These are phyloP conservation scores for Gilbertella persicaria DNA, from an alignment of 371 early-diverging fungal species.

Conservation along the genomic window DNA sequence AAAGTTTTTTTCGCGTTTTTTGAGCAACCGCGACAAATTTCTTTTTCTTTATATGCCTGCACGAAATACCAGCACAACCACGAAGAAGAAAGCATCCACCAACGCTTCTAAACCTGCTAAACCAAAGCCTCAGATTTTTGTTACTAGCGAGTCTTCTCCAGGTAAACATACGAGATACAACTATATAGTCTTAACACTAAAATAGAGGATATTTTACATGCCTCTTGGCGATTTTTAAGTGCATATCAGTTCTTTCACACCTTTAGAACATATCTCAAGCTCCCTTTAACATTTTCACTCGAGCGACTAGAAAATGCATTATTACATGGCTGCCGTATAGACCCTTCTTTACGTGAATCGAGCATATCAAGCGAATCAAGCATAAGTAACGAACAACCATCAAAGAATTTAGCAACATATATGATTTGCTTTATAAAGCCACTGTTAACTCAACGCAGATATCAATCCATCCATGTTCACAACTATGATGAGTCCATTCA, in stretches of 20 bases:
- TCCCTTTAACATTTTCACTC: constrained; percentile 6
- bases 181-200: too few relatives aligned
- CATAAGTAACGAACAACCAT: neutral
- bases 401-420: neutral
- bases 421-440: constrained; percentile 6
- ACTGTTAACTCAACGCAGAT: constrained; percentile 1
- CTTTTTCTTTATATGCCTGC: too few relatives aligned
- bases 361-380: neutral
- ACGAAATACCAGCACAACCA: too few relatives aligned
- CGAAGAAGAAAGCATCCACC: too few relatives aligned
- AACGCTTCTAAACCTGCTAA: too few relatives aligned
- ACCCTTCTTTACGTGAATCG: neutral
- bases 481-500: constrained; percentile 11
- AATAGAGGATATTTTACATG: constrained; percentile 24
- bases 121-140: too few relatives aligned
- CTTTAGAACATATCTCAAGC: constrained; percentile 11
- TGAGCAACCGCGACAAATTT: too few relatives aligned
- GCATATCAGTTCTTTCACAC: constrained; percentile 19
- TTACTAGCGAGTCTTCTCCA: too few relatives aligned
- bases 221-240: constrained; percentile 28
- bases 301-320: constrained; percentile 17
- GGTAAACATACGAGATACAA: too few relatives aligned
- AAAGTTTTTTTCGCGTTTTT: too few relatives aligned
- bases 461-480: neutral
- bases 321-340: neutral